A percentile compares a stretch with the other conserved stretches of the same genome.
phyloP scores from a whole-genome alignment of 441 rosid genomes.

The Biscutella laevigata region DNA sequence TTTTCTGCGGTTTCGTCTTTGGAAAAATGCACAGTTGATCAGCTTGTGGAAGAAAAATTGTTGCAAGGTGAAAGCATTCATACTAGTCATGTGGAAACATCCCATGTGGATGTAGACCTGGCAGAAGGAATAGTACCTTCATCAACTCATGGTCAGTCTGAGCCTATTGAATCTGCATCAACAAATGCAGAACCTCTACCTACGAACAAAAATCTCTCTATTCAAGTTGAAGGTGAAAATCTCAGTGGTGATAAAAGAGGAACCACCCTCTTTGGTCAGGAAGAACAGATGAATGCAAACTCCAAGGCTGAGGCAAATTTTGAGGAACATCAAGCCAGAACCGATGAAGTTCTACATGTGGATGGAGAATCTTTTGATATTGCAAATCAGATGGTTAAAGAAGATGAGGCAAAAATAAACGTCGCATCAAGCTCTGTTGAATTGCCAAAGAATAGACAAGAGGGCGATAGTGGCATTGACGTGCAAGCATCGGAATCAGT shows the following conservation, averaged over 20 bases:
- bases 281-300: slow-evolving; percentile 8
- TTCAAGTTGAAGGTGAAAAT: background rate
- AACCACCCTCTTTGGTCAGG: background rate
- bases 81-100: slow-evolving; percentile 8
- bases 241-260: slow-evolving; percentile 8
- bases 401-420: background rate
- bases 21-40: slow-evolving; percentile 8
- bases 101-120: background rate
- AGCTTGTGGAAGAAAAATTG: slow-evolving; percentile 18
- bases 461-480: slow-evolving; percentile 8
- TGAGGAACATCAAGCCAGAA: slow-evolving; percentile 18
- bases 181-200: slow-evolving; percentile 17
- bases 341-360: slow-evolving; percentile 10
- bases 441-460: slow-evolving; percentile 12
- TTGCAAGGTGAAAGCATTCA: slow-evolving; percentile 11
- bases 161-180: slow-evolving; percentile 18
- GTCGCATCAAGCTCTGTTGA: slow-evolving; percentile 3
- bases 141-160: slow-evolving; percentile 4
- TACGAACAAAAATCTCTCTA: background rate
- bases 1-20: background rate
- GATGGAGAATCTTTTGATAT: slow-evolving; percentile 7
- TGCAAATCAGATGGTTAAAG: slow-evolving; percentile 15
- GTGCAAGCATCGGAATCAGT: slow-evolving; percentile 11
- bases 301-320: slow-evolving; percentile 11
- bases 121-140: slow-evolving; percentile 23